These are phyloP conservation scores for Discostella stelligeroides DNA, from an alignment of 108 stramenopile genomes.

Conservation along the genomic window DNA sequence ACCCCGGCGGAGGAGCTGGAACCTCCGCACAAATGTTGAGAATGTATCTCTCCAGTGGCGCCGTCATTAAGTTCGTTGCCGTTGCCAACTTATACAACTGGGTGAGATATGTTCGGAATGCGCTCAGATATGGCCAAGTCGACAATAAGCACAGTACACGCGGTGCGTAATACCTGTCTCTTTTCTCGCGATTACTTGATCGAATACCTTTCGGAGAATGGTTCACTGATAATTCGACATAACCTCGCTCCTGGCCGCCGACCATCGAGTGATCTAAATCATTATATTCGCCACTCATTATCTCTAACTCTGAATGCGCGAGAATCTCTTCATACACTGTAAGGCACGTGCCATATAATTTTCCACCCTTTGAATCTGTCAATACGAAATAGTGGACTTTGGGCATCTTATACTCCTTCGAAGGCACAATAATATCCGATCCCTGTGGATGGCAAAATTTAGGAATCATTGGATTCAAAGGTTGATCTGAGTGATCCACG, in stretches of 20 bases:
- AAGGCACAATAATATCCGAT: conserved; percentile 62
- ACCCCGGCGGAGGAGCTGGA: conserved; percentile 95
- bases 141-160: conserved; percentile 91
- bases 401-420: conserved; percentile 71
- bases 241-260: conserved; percentile 41
- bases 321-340: conserved; percentile 85
- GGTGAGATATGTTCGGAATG: conserved; percentile 89
- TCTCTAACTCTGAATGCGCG: conserved; percentile 1
- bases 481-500: conserved; percentile 68
- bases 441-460: conserved; percentile 84
- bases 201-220: conserved; percentile 27
- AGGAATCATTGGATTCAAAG: conserved; percentile 82
- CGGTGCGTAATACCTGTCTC: conserved; percentile 73
- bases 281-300: conserved; percentile 19
- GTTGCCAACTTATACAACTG: conserved; percentile 94
- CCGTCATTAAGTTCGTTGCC: conserved; percentile 79
- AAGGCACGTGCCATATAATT: conserved; percentile 84
- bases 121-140: conserved; percentile 93
- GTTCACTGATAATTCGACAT: conserved; percentile 40
- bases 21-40: conserved; percentile 94
- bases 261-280: conserved; percentile 19
- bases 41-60: conserved; percentile 95
- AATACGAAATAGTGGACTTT: conserved; percentile 85
- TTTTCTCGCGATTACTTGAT: conserved; percentile 28
- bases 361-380: conserved; percentile 81